A percentile compares a stretch with the other conserved stretches of the same genome.
Conservation (phyloP, 768 basidiomycete genomes). For the Neoboletus subvelutipes region DNA sequence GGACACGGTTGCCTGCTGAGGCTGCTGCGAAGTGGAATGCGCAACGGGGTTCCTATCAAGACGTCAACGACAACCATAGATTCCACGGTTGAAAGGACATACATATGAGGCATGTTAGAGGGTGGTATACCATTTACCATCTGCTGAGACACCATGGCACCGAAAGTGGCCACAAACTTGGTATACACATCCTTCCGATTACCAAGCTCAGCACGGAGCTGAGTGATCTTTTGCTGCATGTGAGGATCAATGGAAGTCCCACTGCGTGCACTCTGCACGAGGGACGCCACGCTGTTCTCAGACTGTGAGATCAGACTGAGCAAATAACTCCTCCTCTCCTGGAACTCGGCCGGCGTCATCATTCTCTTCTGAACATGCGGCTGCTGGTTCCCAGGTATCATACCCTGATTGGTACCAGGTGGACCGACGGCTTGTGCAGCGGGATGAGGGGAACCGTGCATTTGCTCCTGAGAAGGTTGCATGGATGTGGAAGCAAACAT, state of each 20-base stretch:
- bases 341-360: conserved; percentile 21
- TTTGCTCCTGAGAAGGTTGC: conserved; percentile 38
- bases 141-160: conserved; percentile 26
- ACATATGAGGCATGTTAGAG: conserved; percentile 35
- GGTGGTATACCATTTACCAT: conserved; percentile 24
- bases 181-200: conserved; percentile 40
- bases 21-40: conserved; percentile 19
- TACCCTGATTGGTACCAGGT: conserved; percentile 22
- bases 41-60: conserved; percentile 19
- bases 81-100: conserved; percentile 13
- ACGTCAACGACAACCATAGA: conserved; percentile 5
- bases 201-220: conserved; percentile 23
- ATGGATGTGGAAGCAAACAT: conserved; percentile 50
- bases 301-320: conserved; percentile 7
- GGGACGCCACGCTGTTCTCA: conserved; percentile 11
- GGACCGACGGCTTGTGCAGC: conserved; percentile 22
- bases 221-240: conserved; percentile 16
- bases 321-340: conserved; percentile 22
- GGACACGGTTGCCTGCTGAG: conserved; percentile 15
- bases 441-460: conserved; percentile 52
- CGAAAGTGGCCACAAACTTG: conserved; percentile 36
- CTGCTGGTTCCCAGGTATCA: conserved; percentile 20
- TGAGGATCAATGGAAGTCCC: conserved; percentile 18
- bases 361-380: conserved; percentile 28
- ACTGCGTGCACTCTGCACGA: conserved; percentile 12